phyloP scores from a whole-genome alignment of 352 stramenopile genomes.

The Blastocystis sp. region DNA sequence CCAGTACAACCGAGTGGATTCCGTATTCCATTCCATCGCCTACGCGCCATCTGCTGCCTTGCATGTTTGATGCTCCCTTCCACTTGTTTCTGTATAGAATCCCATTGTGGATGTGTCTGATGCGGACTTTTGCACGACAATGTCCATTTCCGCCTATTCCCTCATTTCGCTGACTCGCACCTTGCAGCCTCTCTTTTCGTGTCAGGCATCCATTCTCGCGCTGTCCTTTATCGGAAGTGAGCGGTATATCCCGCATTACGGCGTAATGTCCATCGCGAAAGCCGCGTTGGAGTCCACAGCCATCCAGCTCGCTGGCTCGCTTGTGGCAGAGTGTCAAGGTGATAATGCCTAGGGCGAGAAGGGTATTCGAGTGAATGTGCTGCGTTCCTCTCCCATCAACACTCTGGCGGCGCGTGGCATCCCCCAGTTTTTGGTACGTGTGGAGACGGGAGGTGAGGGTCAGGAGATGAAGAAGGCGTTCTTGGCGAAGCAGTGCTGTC shows the following conservation, averaged over 20 bases:
- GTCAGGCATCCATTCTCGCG: constrained; percentile 7
- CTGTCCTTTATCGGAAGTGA: constrained; percentile 50
- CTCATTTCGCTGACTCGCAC: constrained; percentile 30
- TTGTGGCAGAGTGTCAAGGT: neutral
- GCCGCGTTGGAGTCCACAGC: constrained; percentile 54
- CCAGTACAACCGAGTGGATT: constrained; percentile 23
- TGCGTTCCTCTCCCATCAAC: constrained; percentile 42
- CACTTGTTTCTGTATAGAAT: neutral
- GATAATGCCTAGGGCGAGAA: neutral
- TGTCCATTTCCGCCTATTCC: constrained; percentile 19
- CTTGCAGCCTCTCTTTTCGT: constrained; percentile 13
- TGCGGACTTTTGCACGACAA: constrained; percentile 24
- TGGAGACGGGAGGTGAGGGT: neutral
- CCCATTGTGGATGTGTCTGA: neutral
- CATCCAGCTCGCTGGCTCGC: neutral
- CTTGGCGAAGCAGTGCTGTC: neutral
- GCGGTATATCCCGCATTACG: constrained; percentile 21
- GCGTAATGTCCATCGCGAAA: constrained; percentile 60
- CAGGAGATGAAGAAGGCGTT: constrained; percentile 59
- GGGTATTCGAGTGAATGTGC: constrained; percentile 35
- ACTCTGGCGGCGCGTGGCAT: constrained; percentile 43
- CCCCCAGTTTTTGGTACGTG: constrained; percentile 28
- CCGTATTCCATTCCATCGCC: constrained; percentile 56
- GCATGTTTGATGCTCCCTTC: neutral
- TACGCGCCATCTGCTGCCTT: constrained; percentile 22